These are phyloP conservation scores for Trypethelium eluteriae DNA, from an alignment of 495 filamentous ascomycete species.

Conservation along the genomic window DNA sequence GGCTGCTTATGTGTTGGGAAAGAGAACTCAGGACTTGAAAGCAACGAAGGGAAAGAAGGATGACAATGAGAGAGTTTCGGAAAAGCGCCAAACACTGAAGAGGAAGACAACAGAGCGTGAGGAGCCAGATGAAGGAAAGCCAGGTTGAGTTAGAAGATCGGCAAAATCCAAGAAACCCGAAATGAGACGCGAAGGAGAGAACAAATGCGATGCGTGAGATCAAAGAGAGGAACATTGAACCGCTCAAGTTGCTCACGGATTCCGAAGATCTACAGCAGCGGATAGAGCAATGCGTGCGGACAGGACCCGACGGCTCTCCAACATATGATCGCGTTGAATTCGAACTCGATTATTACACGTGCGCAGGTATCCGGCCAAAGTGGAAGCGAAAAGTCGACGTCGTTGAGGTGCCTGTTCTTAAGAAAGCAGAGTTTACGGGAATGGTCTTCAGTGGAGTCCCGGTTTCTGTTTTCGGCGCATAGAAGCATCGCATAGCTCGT, in stretches of 20 bases:
- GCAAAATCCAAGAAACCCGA: not conserved
- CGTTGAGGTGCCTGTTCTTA: not conserved
- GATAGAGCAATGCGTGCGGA: not conserved
- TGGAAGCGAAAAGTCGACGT: not conserved
- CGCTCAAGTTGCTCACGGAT: not conserved
- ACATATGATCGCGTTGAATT: not conserved
- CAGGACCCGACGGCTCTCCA: not conserved
- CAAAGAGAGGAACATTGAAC: not conserved
- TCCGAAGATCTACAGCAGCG: no score
- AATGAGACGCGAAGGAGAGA: not conserved
- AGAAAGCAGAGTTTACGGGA: not conserved
- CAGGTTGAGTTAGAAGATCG: not conserved
- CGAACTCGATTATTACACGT: not conserved
- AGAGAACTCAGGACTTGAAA: not conserved
- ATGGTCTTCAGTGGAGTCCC: not conserved
- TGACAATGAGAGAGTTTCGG: not conserved
- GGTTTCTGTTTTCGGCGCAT: not conserved
- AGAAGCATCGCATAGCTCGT: not conserved
- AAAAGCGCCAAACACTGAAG: not conserved
- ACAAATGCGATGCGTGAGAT: not conserved
- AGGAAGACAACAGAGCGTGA: not conserved
- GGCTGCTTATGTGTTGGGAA: slow-evolving; percentile 52
- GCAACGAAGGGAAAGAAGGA: not conserved
- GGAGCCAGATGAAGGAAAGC: not conserved
- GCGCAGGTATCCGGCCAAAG: not conserved